Evolutionary conservation across 148 eudicot genomes (phyloP), one percentile per base, ranked within the genome.

Genomic region (Chenopodium berlandieri): DNA sequence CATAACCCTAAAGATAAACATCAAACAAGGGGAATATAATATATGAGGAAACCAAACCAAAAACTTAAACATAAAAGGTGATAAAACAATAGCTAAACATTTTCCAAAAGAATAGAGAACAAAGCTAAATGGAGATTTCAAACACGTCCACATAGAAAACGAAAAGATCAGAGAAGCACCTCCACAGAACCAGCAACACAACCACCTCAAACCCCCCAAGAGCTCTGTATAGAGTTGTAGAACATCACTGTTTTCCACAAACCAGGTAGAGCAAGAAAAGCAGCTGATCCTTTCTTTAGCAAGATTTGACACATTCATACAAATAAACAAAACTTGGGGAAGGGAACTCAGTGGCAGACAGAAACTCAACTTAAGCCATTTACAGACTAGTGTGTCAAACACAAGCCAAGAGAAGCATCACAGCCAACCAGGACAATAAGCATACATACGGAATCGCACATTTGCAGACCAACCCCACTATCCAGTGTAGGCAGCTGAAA

Each of bases 1-100:
- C 95, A 92, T 95, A 95, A 22, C 98, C 98, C 98, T 95, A 86
- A 9, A 79, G 12, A 78, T 83, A 69, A 80, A 82, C 67, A 79
- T 48, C 20, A 54, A 54, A 50, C 31, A 74, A 73, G 65, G 77
- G 74, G 62, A 32, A 31, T 47, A 67, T 4, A 65, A 23, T 32
- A 65, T 40, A 70, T 73, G 75, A 81, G 81, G 76, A 50, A 81
- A 82, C 9, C 14, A 20, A 20, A 13, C 27, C 17, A 8, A 58
- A 17, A 47, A 11, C 48, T 7, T 0, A 31, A 65, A 34, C 31
- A 10, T 62, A 54, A 34, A 34, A 34, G 40, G 40, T 34, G 40
- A 4, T 34, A 5, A 54, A 54, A 54, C 60, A 54, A 16, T 54
- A 54, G 16, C 20, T 54, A 7, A 6, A 62, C 65, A 62, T 62